Percentiles rank a stretch among this genome's conserved stretches.
These are phyloP conservation scores for Ophiostoma sp. DNA, from an alignment of 2,329 filamentous ascomycete species.

Conservation along the genomic window DNA sequence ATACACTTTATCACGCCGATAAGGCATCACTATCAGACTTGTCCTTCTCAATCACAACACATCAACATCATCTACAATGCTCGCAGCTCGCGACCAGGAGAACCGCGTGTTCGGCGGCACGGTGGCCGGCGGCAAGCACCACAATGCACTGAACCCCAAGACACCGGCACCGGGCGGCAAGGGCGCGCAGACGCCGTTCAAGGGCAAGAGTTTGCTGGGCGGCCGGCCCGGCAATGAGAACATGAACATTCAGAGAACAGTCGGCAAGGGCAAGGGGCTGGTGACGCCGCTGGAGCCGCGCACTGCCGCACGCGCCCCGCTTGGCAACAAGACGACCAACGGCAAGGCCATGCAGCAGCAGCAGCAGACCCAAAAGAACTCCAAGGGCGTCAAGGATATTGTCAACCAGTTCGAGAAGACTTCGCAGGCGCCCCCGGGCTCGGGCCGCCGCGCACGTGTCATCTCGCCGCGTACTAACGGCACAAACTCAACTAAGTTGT, in stretches of 20 bases:
- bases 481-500: slow-evolving; percentile 56
- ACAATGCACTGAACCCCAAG: slow-evolving; percentile 64
- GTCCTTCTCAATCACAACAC: not conserved
- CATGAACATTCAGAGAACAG: slow-evolving; percentile 46
- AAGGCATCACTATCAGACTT: not conserved
- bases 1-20: slow-evolving; percentile 4
- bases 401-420: slow-evolving; percentile 59
- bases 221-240: slow-evolving; percentile 53
- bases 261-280: slow-evolving; percentile 55
- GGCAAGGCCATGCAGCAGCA: slow-evolving; percentile 52
- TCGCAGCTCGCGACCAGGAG: slow-evolving; percentile 79
- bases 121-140: slow-evolving; percentile 63
- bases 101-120: slow-evolving; percentile 76
- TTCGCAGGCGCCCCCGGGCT: slow-evolving; percentile 45
- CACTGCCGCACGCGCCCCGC: slow-evolving; percentile 60
- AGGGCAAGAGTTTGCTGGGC: slow-evolving; percentile 64
- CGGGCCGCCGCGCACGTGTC: slow-evolving; percentile 54
- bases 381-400: slow-evolving; percentile 51
- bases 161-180: slow-evolving; percentile 63
- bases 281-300: slow-evolving; percentile 67
- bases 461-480: slow-evolving; percentile 42
- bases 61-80: slow-evolving; percentile 46
- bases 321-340: slow-evolving; percentile 96
- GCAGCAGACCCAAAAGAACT: slow-evolving; percentile 12
- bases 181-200: slow-evolving; percentile 67